These are phyloP conservation scores for Paramecium octaurelia DNA, from an alignment of 73 alveolate species.

Conservation along the genomic window DNA sequence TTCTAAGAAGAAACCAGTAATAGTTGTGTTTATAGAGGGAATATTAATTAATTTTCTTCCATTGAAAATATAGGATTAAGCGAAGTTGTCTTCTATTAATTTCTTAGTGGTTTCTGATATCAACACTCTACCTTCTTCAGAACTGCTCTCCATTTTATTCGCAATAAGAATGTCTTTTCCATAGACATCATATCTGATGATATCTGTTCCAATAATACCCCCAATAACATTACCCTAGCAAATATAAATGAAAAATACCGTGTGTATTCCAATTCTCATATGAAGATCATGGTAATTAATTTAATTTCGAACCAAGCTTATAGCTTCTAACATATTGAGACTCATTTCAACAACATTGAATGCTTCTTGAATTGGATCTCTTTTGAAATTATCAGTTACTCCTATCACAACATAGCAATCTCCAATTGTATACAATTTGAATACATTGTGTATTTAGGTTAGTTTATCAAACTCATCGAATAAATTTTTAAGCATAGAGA, in stretches of 20 bases:
- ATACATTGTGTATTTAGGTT: slow-evolving; percentile 43
- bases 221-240: slow-evolving; percentile 68
- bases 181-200: slow-evolving; percentile 71
- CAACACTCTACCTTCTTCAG: slow-evolving; percentile 64
- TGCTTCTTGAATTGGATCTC: slow-evolving; percentile 59
- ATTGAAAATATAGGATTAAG: not conserved
- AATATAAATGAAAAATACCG: not conserved
- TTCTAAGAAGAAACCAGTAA: slow-evolving; percentile 26
- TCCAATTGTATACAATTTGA: slow-evolving; percentile 63
- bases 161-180: slow-evolving; percentile 69
- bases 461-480: slow-evolving; percentile 54
- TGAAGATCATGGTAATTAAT: slow-evolving; percentile 55
- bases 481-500: slow-evolving; percentile 55
- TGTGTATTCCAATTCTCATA: slow-evolving; percentile 74
- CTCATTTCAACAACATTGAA: slow-evolving; percentile 62
- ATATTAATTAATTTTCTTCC: slow-evolving; percentile 52
- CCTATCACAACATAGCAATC: slow-evolving; percentile 66
- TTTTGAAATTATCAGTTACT: slow-evolving; percentile 51
- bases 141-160: slow-evolving; percentile 68
- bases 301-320: slow-evolving; percentile 55
- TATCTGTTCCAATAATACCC: slow-evolving; percentile 71
- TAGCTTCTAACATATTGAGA: slow-evolving; percentile 53
- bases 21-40: slow-evolving; percentile 42
- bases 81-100: slow-evolving; percentile 39
- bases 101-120: slow-evolving; percentile 60